Conservation (phyloP, 139 green algal genomes). For the Protoeuglena noctilucae region DNA sequence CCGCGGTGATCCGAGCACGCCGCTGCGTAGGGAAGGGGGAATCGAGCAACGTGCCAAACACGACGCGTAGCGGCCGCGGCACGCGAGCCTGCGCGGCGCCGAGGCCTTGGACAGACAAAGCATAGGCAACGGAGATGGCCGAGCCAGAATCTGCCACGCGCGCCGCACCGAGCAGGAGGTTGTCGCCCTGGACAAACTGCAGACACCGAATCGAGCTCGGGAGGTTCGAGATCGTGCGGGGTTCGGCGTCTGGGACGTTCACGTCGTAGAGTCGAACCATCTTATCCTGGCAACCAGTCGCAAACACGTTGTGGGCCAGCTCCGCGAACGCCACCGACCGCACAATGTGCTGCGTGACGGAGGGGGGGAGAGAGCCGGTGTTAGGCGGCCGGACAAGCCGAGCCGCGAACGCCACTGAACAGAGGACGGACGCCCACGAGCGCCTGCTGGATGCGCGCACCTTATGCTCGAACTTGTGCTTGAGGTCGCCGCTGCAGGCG, state of each 20-base stretch:
- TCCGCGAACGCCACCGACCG: constrained; percentile 58
- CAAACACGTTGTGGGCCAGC: not conserved
- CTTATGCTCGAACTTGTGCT: constrained; percentile 71
- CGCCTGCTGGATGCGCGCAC: no score
- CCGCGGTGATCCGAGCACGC: not conserved
- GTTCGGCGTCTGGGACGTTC: constrained; percentile 38
- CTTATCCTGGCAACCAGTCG: constrained; percentile 61
- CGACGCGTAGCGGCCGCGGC: constrained; percentile 2
- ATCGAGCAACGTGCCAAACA: no score
- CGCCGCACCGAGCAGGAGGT: constrained; percentile 38
- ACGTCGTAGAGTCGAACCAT: constrained; percentile 84
- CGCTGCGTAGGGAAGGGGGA: no score
- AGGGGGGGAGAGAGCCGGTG: no score
- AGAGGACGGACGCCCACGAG: no score
- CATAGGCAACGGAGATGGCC: no score
- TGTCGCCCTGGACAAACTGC: constrained; percentile 53
- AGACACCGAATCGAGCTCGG: constrained; percentile 36
- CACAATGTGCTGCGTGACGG: no score
- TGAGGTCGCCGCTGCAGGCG: constrained; percentile 73
- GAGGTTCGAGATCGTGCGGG: constrained; percentile 20
- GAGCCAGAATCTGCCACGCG: not conserved
- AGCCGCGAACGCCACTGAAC: no score
- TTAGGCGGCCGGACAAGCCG: no score
- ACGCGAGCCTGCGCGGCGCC: no score
- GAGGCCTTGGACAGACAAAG: no score